Base-by-base conservation (phyloP, 2,329 filamentous ascomycete species). In the Talaromyces sp. region DNA sequence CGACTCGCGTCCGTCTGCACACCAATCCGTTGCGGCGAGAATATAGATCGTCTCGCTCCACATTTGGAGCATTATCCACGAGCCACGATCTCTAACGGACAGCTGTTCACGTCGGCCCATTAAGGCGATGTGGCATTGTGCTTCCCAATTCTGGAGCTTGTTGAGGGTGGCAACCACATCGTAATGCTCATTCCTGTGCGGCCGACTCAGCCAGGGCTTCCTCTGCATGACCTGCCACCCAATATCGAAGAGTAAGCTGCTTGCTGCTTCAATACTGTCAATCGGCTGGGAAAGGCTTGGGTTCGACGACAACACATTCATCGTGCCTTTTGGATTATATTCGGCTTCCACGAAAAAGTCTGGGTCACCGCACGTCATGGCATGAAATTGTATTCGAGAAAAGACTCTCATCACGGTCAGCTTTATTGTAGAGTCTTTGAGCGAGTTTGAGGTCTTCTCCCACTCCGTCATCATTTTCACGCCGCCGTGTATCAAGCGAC, bases 1-100 rank as follows among this genome's bases (percentile, higher is more conserved):
- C 60, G 63, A 66, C 50, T 68, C 62, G 14, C 39, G 22, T 27
- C 22, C 27, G 19, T 58, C 52, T 27, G 33, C 59, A 35, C 33
- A 50, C 59, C 45, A 37, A 8, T 62, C 52, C 13, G 50, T 41
- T 9, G 59, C 35, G 16, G 37, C 52, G 39, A 65, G 41, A 14
- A 69, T 66, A 4, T 60, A 47, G 39, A 66, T 47, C 9, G 63
- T 47, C 39, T 66, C 64, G 31, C 59, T 39, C 67, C 67, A 68
- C 10, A 69, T 19, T 24, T 65, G 52, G 3, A 69, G 59, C 31
- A 69, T 49, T 13, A 35, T 60, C 37, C 66, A 39, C 19, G 64
- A 59, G 57, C n/a, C 19, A 16, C 19, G 47, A 41, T 59, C 58
- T 49, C 45, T 67, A 35, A 19, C 22, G 27, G 52, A 64, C 4